A percentile compares a stretch with the other conserved stretches of the same genome.
These are phyloP conservation scores for Zea luxurians DNA, from an alignment of 176 grass and related monocot genomes.

Conservation along the genomic window DNA sequence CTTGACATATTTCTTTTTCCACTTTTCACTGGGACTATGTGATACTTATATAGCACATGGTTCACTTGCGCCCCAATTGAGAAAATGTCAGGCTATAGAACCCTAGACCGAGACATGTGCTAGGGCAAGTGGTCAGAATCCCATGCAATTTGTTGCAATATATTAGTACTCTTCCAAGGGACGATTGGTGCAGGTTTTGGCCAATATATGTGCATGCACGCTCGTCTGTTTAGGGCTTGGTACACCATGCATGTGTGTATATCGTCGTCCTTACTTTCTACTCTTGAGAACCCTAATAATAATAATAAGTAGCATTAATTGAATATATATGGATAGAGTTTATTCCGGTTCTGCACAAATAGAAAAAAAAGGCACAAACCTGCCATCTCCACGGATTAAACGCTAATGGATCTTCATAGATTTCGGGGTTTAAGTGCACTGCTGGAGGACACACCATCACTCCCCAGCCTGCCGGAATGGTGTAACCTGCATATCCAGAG, in stretches of 20 bases:
- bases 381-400: conserved; percentile 90
- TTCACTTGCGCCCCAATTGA: conserved; percentile 26
- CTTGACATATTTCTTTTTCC: background rate
- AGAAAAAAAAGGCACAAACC: conserved; percentile 44
- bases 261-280: background rate
- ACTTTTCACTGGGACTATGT: conserved; percentile 12
- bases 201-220: background rate
- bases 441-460: conserved; percentile 84
- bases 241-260: background rate
- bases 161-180: background rate
- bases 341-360: conserved; percentile 18
- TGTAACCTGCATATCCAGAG: conserved; percentile 57
- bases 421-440: conserved; percentile 74
- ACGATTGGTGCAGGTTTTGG: background rate
- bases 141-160: conserved; percentile 20
- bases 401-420: conserved; percentile 70
- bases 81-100: conserved; percentile 35
- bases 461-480: conserved; percentile 82
- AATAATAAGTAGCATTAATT: background rate
- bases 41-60: background rate
- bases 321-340: background rate
- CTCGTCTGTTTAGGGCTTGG: background rate
- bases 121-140: conserved; percentile 22
- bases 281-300: background rate
- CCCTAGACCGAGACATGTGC: conserved; percentile 21